Evolutionary conservation across 2,329 filamentous ascomycete genomes (phyloP), one percentile per base, ranked within the genome.

Genomic region (Bipolaris oryzae): DNA sequence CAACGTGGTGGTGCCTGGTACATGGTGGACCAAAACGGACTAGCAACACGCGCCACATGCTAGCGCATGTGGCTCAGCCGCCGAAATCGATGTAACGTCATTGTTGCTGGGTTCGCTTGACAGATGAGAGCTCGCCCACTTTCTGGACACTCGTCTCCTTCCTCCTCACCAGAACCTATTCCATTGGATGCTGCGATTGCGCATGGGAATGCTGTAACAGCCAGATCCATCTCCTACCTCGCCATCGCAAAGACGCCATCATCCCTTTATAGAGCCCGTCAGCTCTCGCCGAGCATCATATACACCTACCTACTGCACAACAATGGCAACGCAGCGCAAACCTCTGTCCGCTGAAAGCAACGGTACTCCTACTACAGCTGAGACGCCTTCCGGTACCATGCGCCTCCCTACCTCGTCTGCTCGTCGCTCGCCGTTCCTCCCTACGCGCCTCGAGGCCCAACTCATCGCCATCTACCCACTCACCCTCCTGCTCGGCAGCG

Each of bases 401-500:
- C 70, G 65, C 20, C 48, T 59, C 7, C 61, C 61, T 23, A 71
- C 65, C 15, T 63, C 67, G 18, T 62, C 66, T 18, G 62, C 64
- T n/a, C 59, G 66, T 7, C 74, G 72, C 56, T 80, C 81, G 34
- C 88, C 90, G 2, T 86, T 85, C 76, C 81, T 92, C 2, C 90
- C 90, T 4, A 92, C 90, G 2, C 81, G 84, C 7, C 80, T 88
- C 69, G 90, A 96, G 73, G 77, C 82, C 21, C 67, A 85, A 53
- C 79, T 88, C 20, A 84, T 96, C 28, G 65, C 78, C 47, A 78
- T 91, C 58, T 98, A 96, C 79, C 94, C 94, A 3, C 67, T 80
- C 23, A 88, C 93, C 6, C 87, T 99, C 55, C 62, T 92, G 53
- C 84, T 96, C 64, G 95, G 95, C 63, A 90, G 91, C 25, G 71